phyloP scores from a whole-genome alignment of 176 grass and related monocot species.

The Lolium perenne region DNA sequence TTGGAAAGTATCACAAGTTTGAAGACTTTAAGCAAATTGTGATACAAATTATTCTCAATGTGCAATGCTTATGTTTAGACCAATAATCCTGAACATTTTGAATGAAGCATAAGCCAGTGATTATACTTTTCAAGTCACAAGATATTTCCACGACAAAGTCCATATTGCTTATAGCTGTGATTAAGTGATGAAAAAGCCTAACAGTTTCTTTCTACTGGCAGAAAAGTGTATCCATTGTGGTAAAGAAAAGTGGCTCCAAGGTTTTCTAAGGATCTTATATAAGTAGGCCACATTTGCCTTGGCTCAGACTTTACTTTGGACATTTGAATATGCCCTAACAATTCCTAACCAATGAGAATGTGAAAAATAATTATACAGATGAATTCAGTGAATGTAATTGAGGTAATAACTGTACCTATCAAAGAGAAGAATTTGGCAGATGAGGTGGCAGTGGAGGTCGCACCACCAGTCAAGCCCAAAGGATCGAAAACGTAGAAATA shows the following conservation, averaged over 20 bases:
- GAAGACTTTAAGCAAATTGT: constrained; percentile 16
- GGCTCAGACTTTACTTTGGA: background rate
- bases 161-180: background rate
- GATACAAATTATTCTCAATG: background rate
- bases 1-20: background rate
- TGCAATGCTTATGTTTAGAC: background rate
- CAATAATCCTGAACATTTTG: background rate
- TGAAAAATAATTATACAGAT: constrained; percentile 11
- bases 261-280: constrained; percentile 6
- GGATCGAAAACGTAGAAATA: constrained; percentile 97
- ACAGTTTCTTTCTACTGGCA: background rate
- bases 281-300: background rate
- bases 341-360: constrained; percentile 8
- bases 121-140: background rate
- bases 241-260: background rate
- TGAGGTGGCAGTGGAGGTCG: constrained; percentile 56
- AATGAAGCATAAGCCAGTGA: background rate
- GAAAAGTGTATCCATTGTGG: background rate
- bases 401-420: constrained; percentile 55
- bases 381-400: constrained; percentile 2
- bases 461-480: constrained; percentile 77
- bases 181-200: background rate
- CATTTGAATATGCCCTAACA: constrained; percentile 4
- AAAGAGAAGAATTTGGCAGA: constrained; percentile 91
- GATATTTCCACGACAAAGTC: constrained; percentile 15